Evolutionary conservation across 257 asterid species (phyloP), one percentile per base, ranked within the genome.

Genomic region (Orobanche coerulescens): DNA sequence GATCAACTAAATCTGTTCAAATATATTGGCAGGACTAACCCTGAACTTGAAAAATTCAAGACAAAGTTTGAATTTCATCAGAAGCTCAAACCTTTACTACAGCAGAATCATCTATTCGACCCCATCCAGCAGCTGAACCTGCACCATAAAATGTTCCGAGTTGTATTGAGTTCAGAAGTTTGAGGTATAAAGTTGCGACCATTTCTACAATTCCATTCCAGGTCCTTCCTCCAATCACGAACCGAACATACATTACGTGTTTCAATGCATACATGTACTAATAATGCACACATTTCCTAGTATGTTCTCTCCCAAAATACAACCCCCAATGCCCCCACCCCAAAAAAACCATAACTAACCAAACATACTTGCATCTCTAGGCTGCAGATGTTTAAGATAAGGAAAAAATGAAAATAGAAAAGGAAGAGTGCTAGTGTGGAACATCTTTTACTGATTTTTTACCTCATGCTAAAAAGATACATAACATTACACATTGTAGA

Each of bases 61-160:
- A 60, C 49, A 34, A 19, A 15, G 48, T 71, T 19, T 48, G 22
- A 62, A 64, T 64, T 60, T 19, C 49, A 58, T 62, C 61, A 71
- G 72, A 67, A 67, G 61, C 18, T 9, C 52, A 66, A 69, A 92
- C 98, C 98, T 92, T 92, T 24, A 92, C 98, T 56, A 92, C 96
- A 48, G 87, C 87, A 46, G 96, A 76, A 84, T 92, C 98, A 70
- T 92, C 98, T 49, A 92, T 74, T 56, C 88, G 85, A 23, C 98
- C 98, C 98, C 98, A 92, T 70, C 98, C 98, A 67, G 96, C 90
- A 68, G 98, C 95, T 22, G 98, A 92, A 75, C 98, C 98, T 92
- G 79, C 61, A 52, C 64, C 68, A 78, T n/a, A 49, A 62, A 60
- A 72, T 48, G 66, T 58, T 48, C 30, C 37, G 20, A 43, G 57